Evolutionary conservation across 2,329 filamentous ascomycete species (phyloP).

Genomic region (Exophiala xenobiotica): DNA sequence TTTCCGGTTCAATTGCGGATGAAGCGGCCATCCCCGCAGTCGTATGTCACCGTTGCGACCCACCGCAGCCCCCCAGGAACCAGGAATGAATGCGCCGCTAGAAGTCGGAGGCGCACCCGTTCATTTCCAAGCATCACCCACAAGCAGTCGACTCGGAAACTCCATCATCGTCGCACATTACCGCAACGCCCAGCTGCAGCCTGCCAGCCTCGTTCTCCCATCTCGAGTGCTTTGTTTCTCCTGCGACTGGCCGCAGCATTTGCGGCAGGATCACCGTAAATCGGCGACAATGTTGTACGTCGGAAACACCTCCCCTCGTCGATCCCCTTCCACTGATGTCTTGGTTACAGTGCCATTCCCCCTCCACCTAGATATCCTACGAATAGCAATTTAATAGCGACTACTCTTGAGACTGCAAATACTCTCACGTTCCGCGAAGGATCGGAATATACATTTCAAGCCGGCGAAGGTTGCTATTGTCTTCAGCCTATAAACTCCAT

Average conservation of each 20-base stretch:
- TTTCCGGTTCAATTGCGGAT: conserved; percentile 11
- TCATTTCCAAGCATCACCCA: background rate
- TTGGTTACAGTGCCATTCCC: conserved; percentile 66
- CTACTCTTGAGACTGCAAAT: conserved; percentile 93
- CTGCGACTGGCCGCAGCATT: background rate
- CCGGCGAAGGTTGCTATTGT: conserved; percentile 73
- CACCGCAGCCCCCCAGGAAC: no score
- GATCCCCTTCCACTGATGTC: conserved; percentile 10
- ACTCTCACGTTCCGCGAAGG: conserved; percentile 75
- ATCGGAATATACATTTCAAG: conserved; percentile 83
- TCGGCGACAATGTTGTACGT: conserved; percentile 30
- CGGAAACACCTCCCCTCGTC: background rate
- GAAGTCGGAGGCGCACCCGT: no score
- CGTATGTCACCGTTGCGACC: no score
- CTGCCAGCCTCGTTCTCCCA: no score
- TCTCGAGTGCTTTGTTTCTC: no score
- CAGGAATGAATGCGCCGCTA: no score
- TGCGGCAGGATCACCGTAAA: background rate
- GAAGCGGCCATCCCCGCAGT: background rate
- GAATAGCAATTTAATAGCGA: conserved; percentile 65
- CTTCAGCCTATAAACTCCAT: background rate
- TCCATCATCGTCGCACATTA: background rate
- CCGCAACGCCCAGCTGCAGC: background rate
- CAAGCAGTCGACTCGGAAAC: background rate
- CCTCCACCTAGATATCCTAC: conserved; percentile 78